phyloP scores from a whole-genome alignment of 148 eudicot species.

The Spergularia bocconei region DNA sequence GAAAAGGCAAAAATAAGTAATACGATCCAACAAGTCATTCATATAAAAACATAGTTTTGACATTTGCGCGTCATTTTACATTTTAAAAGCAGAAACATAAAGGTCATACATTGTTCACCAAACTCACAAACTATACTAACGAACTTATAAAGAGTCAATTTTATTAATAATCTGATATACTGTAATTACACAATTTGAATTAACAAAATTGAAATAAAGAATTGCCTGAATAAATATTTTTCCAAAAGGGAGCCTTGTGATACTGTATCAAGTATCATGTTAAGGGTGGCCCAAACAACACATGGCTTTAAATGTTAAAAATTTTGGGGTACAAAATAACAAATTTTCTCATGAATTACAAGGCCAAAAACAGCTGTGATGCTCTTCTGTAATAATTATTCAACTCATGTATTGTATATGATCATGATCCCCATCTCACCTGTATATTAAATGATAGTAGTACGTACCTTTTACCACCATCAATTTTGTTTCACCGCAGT shows the following conservation, averaged over 20 bases:
- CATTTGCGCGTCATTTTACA: too few species aligned
- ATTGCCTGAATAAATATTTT: constrained; percentile 12
- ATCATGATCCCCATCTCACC: not conserved
- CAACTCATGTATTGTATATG: constrained; percentile 18
- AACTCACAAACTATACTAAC: not conserved
- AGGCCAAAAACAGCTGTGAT: constrained; percentile 22
- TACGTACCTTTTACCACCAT: constrained; percentile 31
- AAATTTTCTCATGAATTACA: constrained; percentile 13
- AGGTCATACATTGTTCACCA: not conserved
- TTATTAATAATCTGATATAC: constrained; percentile 20
- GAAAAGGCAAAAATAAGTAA: too few species aligned
- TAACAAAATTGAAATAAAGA: constrained; percentile 30
- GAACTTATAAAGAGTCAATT: constrained; percentile 1
- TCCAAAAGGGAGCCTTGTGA: constrained; percentile 21
- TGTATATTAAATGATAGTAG: constrained; percentile 18
- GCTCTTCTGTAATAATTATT: constrained; percentile 10
- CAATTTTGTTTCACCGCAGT: constrained; percentile 5
- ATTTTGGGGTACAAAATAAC: constrained; percentile 23
- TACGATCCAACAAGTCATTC: too few species aligned
- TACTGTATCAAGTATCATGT: constrained; percentile 1
- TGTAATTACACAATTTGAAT: constrained; percentile 29
- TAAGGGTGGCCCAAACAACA: constrained; percentile 26
- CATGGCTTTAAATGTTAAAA: constrained; percentile 20
- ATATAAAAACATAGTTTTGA: not conserved
- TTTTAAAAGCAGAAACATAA: too few species aligned